Evolutionary conservation across 2,329 filamentous ascomycete species (phyloP).

Genomic region (Eutypella sp.): DNA sequence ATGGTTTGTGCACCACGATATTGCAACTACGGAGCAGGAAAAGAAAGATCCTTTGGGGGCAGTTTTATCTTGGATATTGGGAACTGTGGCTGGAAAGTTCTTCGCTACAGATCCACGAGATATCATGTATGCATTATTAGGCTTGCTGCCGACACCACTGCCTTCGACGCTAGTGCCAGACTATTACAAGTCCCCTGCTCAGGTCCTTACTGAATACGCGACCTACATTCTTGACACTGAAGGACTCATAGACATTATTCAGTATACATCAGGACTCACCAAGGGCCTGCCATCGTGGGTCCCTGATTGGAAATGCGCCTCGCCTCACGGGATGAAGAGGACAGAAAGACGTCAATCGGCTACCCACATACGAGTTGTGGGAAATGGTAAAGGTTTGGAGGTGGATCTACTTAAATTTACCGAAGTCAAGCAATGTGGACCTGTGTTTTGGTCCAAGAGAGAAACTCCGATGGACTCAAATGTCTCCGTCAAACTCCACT

Average conservation of each 20-base stretch:
- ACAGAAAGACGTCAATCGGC: not conserved
- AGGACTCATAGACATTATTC: constrained; percentile 4
- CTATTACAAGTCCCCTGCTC: constrained; percentile 2
- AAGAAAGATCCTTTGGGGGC: not conserved
- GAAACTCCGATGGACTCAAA: too few relatives aligned
- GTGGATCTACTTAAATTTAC: not conserved
- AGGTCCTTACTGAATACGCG: constrained; percentile 6
- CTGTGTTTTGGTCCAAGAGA: too few relatives aligned
- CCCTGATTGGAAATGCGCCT: constrained; percentile 2
- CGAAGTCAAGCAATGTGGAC: not conserved
- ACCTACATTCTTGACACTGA: constrained; percentile 3
- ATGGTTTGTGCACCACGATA: not conserved
- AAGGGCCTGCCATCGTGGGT: constrained; percentile 3
- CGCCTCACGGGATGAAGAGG: not conserved
- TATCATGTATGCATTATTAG: constrained; percentile 6
- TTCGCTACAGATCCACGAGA: constrained; percentile 6
- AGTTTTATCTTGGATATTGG: constrained; percentile 5
- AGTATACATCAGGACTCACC: constrained; percentile 9
- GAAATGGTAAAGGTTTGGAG: not conserved
- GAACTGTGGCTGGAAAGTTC: constrained; percentile 2
- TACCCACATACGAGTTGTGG: not conserved
- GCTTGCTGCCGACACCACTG: not conserved
- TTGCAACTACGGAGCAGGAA: not conserved
- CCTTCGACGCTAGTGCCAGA: constrained; percentile 1
- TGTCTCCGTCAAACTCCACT: not conserved